Conservation (phyloP, 139 green algal genomes). For the Chlorella sp. region DNA sequence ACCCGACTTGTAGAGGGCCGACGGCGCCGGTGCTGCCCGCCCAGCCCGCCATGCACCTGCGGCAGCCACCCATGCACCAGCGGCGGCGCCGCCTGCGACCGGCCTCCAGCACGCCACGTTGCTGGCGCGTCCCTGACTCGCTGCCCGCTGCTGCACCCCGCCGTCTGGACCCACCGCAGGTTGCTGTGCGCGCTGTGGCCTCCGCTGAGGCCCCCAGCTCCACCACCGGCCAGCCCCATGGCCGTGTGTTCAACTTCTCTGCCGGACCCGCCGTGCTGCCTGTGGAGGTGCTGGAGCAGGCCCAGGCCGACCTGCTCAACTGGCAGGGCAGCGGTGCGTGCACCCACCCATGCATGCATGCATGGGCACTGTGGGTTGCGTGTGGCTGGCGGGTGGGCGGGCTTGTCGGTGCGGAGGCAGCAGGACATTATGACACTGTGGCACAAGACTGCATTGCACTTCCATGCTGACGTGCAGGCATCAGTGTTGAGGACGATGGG, state of each 20-base stretch:
- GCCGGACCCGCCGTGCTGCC: constrained; percentile 93
- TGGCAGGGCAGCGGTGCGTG: constrained; percentile 69
- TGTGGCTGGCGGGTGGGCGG: no score
- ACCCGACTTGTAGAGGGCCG: no score
- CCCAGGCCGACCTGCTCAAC: constrained; percentile 95
- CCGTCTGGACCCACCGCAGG: neutral
- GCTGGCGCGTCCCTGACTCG: neutral
- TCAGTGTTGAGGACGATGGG: no score
- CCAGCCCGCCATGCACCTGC: no score
- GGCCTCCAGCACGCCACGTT: neutral
- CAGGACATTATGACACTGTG: no score
- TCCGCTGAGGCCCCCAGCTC: neutral
- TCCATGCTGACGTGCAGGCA: no score
- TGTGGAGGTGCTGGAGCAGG: constrained; percentile 90
- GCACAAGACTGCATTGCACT: no score
- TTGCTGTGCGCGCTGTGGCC: constrained; percentile 18
- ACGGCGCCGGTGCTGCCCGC: no score
- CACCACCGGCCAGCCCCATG: constrained; percentile 51
- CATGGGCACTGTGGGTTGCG: no score
- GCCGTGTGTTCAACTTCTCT: constrained; percentile 86
- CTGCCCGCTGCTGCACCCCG: neutral
- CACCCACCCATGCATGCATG: neutral
- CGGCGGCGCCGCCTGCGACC: neutral
- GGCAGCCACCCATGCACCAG: neutral
- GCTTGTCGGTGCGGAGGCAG: no score